Base-by-base conservation (phyloP, 2,329 filamentous ascomycete genomes). In the Paecilomyces dactylethromorphus region DNA sequence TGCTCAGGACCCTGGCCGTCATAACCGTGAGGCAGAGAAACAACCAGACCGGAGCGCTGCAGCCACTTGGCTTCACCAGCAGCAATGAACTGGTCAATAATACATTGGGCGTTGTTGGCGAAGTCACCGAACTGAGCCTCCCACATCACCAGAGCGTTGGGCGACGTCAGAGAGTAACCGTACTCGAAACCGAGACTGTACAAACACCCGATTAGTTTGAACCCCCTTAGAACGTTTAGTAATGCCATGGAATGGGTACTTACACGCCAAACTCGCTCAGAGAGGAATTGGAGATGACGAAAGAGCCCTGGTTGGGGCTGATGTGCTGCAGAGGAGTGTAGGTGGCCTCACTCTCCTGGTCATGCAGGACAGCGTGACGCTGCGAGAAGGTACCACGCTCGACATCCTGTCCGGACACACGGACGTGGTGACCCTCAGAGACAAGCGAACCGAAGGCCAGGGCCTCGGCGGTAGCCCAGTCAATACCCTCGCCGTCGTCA, bases 121-220 rank as follows among this genome's bases (percentile, higher is more conserved):
- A 99, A 99, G 78, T 99, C 94, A 82, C 94, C 94, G 71, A 99
- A 99, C 78, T 99, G 94, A 39, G 94, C 94, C 80, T 99, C 94
- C 94, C 94, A 99, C 87, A 99, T 96, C 68, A 99, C 93, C 26
- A 99, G 86, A 39, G 94, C 93, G 73, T 97, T 96, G 59, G 94
- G 94, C 31, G 94, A 97, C 29, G 92, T 96, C 61, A 99, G 81
- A 2, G 94, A 99, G 82, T 99, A 99, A 61, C 94, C 94, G 71
- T 99, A 99, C 78, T 99, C 94, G 74, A 99, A 99, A 57, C 94
- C 94, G 62, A 99, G 90, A 62, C 86, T 89, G 69, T 81, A 82
- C 58, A 87, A 81, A 69, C 83, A 86, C 69, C 87, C 31, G 55
- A 57, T 13, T 22, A 45, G 39, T n/a, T 10, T 21, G 39, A 18